Evolutionary conservation across 1,284 basidiomycete genomes (phyloP).

Genomic region (Fistulinella staudtii): DNA sequence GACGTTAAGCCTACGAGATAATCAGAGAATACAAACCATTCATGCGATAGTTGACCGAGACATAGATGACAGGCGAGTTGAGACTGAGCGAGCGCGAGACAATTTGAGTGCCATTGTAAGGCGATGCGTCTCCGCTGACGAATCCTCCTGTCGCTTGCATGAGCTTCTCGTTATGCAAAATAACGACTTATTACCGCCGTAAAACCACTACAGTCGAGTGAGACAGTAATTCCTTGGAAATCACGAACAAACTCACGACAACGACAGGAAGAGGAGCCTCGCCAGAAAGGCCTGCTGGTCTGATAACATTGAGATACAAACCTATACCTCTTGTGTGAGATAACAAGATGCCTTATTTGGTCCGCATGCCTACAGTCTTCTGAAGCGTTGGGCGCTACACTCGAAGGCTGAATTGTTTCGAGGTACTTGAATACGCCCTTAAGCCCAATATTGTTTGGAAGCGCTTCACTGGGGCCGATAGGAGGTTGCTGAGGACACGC

Average conservation of each 20-base stretch:
- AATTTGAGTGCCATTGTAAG: conserved; percentile 20
- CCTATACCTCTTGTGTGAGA: conserved; percentile 1
- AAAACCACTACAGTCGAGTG: conserved; percentile 8
- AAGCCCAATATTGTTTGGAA: conserved; percentile 12
- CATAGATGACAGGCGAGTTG: conserved; percentile 27
- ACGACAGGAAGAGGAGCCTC: conserved; percentile 18
- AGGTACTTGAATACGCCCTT: conserved; percentile 2
- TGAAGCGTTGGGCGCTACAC: conserved; percentile 7
- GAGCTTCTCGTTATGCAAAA: background rate
- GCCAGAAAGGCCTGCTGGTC: conserved; percentile 8
- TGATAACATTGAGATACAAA: conserved; percentile 20
- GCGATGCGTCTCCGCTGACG: conserved; percentile 16
- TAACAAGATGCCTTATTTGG: background rate
- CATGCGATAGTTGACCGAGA: conserved; percentile 35
- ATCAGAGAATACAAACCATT: conserved; percentile 11
- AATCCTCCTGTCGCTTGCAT: conserved; percentile 11
- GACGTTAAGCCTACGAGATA: background rate
- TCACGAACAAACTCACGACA: conserved; percentile 12
- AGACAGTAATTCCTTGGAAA: background rate
- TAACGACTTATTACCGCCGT: conserved; percentile 11
- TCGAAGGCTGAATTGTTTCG: conserved; percentile 4
- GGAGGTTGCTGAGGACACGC: conserved; percentile 23
- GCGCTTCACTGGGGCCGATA: conserved; percentile 1
- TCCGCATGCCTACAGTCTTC: conserved; percentile 13
- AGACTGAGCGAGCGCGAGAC: conserved; percentile 23